Base-by-base conservation (phyloP, 768 basidiomycete genomes). In the Lactarius evosmus region DNA sequence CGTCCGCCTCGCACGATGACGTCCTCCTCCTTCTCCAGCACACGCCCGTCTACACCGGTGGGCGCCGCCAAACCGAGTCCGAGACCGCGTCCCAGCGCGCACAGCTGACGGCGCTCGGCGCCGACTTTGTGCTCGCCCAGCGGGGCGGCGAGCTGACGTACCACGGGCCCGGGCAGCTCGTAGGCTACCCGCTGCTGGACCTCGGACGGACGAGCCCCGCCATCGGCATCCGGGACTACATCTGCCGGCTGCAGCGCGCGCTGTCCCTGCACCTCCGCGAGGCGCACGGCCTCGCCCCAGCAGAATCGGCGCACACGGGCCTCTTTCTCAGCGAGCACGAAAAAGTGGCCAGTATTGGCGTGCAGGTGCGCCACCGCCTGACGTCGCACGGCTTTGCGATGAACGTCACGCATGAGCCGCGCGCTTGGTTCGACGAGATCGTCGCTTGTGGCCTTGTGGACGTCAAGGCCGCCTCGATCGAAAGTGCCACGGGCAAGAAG, bases 121-220 rank as follows among this genome's bases (percentile, higher is more conserved):
- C 96, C 0, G 93, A 97, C 72, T 95, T 95, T 70, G 83, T 91
- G 41, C 77, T 84, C 27, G 86, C 94, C 2, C 81, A 84, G 58
- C 81, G 97, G 58, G 97, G 97, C 16, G 97, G 97, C 2, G 88
- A 98, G 76, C 82, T 94, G 62, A 99, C 97, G 1, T 99, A 93
- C 75, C 97, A 99, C 74, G 97, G 97, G 0, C 95, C 97, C 1
- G 97, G 97, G 7, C 97, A 99, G 76, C 80, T 99, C 70, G 91
- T 98, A 17, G 97, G 95, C 32, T 99, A 99, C 73, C 93, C 95
- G 2, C 80, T 98, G 57, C 79, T 98, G 56, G 96, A 98, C 77
- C 82, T 98, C 22, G 84, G 84, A n/a, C 85, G 87, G 36, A 85
- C 88, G 69, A 78, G 83, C 51, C 92, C 95, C 8, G 78, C 87